A percentile compares a stretch with the other conserved stretches of the same genome.
Evolutionary conservation across 805 yeast genomes (phyloP).

Genomic region (Metschnikowia amazonensis): DNA sequence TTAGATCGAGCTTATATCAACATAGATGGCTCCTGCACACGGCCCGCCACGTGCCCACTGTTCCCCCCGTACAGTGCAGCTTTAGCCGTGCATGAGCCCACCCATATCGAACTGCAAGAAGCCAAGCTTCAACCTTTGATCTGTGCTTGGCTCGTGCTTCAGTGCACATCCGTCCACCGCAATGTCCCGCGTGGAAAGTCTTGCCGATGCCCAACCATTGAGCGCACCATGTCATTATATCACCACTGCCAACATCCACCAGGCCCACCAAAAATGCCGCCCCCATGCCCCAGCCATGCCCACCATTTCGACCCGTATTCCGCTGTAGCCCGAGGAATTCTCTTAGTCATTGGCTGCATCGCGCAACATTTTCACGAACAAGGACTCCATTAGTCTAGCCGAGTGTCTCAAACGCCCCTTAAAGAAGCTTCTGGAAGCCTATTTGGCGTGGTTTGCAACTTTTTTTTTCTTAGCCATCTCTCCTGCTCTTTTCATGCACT

Average conservation of each 20-base stretch:
- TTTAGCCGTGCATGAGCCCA: slow-evolving; percentile 1
- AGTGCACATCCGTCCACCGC: neutral
- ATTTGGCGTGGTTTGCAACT: neutral
- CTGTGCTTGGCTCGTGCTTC: neutral
- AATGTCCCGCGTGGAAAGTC: neutral
- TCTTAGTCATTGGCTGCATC: neutral
- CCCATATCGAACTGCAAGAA: neutral
- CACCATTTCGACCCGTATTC: neutral
- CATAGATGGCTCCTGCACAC: neutral
- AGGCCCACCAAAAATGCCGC: neutral
- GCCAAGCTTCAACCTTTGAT: neutral
- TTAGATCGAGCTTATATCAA: slow-evolving; percentile 1
- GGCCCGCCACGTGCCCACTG: neutral
- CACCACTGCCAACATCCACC: neutral
- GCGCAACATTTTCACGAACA: neutral
- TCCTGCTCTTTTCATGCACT: neutral
- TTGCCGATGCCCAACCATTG: neutral
- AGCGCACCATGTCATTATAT: neutral
- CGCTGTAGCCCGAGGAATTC: neutral
- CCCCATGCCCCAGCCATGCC: neutral
- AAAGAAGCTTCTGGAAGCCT: neutral
- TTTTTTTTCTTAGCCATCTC: neutral
- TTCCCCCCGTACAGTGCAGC: neutral
- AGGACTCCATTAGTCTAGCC: neutral
- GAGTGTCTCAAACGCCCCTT: neutral